A percentile compares a stretch with the other conserved stretches of the same genome.
Evolutionary conservation across 768 basidiomycete species (phyloP).

Genomic region (Podaxis rugospora): DNA sequence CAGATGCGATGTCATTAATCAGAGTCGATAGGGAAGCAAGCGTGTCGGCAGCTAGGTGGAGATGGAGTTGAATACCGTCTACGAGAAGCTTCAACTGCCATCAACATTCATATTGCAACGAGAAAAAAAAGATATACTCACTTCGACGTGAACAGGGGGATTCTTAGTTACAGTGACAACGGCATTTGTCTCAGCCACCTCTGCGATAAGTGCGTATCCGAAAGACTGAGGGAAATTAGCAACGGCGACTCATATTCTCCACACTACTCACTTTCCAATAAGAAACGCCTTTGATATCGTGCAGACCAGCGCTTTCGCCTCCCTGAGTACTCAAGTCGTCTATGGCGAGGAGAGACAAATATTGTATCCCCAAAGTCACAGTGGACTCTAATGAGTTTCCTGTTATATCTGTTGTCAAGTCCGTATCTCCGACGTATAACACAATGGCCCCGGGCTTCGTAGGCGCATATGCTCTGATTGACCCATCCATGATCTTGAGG

Average conservation of each 20-base stretch:
- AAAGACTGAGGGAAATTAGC: conserved; percentile 31
- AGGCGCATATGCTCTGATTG: conserved; percentile 55
- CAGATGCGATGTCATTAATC: conserved; percentile 43
- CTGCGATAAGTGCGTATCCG: conserved; percentile 70
- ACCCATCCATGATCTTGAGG: conserved; percentile 63
- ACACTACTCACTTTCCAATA: conserved; percentile 62
- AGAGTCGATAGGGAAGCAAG: conserved; percentile 54
- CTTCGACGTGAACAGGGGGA: conserved; percentile 18
- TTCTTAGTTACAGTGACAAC: conserved; percentile 28
- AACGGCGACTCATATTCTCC: background rate
- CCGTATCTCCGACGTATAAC: conserved; percentile 56
- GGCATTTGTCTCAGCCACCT: conserved; percentile 49
- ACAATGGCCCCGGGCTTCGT: conserved; percentile 63
- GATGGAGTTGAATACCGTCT: conserved; percentile 44
- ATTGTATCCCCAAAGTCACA: conserved; percentile 44
- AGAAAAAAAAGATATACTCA: conserved; percentile 3
- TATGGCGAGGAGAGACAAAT: conserved; percentile 42
- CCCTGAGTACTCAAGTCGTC: conserved; percentile 27
- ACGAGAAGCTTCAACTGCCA: conserved; percentile 43
- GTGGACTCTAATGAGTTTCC: conserved; percentile 57
- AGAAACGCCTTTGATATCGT: conserved; percentile 29
- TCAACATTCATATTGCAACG: background rate
- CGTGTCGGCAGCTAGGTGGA: conserved; percentile 81
- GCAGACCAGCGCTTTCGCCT: conserved; percentile 18
- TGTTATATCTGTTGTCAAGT: conserved; percentile 70